Percentiles rank a stretch among this genome's conserved stretches.
These are phyloP conservation scores for Solanum arcanum DNA, from an alignment of 257 asterid genomes.

Conservation along the genomic window DNA sequence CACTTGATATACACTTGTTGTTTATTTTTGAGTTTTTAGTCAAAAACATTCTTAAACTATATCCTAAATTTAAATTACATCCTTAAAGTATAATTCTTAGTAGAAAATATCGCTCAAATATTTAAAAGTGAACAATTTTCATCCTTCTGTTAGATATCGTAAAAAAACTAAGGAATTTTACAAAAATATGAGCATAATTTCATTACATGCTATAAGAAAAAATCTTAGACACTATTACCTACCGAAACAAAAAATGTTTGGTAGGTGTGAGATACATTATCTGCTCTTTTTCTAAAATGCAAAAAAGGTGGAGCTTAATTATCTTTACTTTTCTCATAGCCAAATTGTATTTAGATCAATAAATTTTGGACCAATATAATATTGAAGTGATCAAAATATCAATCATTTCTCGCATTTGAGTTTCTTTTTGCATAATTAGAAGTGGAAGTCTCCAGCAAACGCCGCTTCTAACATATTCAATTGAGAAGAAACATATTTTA, in stretches of 20 bases:
- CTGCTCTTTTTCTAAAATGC: not conserved
- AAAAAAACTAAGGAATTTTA: no score
- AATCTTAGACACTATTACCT: no score
- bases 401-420: not conserved
- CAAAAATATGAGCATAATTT: not conserved
- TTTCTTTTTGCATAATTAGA: not conserved
- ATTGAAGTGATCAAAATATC: not conserved
- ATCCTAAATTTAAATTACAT: no score
- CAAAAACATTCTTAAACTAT: not conserved
- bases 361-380: not conserved
- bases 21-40: not conserved
- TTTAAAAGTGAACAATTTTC: not conserved
- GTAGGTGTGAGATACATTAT: not conserved
- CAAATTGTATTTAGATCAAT: not conserved
- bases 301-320: not conserved
- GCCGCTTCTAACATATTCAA: not conserved
- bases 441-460: not conserved
- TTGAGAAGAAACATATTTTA: not conserved
- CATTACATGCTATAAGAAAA: not conserved
- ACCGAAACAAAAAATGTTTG: not conserved
- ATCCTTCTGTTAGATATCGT: not conserved
- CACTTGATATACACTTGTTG: not conserved
- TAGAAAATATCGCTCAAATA: no score
- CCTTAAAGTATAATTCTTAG: no score
- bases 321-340: not conserved